Evolutionary conservation across 1,139 yeast genomes (phyloP).

Genomic region (Scheffersomyces segobiensis): DNA sequence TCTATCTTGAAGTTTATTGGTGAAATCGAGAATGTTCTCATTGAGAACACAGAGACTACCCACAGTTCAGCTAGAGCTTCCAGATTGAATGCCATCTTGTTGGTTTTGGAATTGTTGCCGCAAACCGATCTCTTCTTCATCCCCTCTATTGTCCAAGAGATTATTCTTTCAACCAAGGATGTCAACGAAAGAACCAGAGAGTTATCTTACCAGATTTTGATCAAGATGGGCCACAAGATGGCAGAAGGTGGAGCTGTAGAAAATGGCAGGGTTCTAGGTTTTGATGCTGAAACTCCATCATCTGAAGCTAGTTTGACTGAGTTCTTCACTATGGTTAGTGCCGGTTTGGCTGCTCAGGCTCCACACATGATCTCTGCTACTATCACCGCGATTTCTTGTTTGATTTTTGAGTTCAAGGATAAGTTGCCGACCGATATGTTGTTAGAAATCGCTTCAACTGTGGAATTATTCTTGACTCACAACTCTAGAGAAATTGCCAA

Average conservation of each 20-base stretch:
- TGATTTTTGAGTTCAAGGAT: conserved; percentile 82
- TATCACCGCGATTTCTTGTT: conserved; percentile 83
- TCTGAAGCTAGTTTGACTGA: conserved; percentile 73
- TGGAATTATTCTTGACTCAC: conserved; percentile 86
- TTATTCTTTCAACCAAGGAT: conserved; percentile 90
- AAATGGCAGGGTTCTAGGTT: conserved; percentile 67
- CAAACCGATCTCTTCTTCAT: conserved; percentile 66
- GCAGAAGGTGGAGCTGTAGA: conserved; percentile 66
- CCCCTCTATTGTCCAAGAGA: conserved; percentile 82
- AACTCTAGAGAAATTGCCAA: conserved; percentile 92
- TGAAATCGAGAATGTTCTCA: conserved; percentile 61
- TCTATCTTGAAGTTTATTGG: conserved; percentile 52
- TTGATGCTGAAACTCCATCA: conserved; percentile 60
- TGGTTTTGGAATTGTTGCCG: conserved; percentile 63
- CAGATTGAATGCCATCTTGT: conserved; percentile 66
- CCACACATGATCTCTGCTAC: conserved; percentile 97
- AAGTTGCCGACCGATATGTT: conserved; percentile 56
- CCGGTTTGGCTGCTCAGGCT: conserved; percentile 91
- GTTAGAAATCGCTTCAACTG: conserved; percentile 79
- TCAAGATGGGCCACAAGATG: conserved; percentile 82
- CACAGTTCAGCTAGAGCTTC: conserved; percentile 79
- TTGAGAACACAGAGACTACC: conserved; percentile 60
- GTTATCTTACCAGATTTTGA: conserved; percentile 71
- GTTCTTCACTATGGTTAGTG: conserved; percentile 89
- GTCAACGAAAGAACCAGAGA: conserved; percentile 90